Evolutionary conservation across 768 basidiomycete genomes (phyloP).

Genomic region (Phlegmacium glaucopus): DNA sequence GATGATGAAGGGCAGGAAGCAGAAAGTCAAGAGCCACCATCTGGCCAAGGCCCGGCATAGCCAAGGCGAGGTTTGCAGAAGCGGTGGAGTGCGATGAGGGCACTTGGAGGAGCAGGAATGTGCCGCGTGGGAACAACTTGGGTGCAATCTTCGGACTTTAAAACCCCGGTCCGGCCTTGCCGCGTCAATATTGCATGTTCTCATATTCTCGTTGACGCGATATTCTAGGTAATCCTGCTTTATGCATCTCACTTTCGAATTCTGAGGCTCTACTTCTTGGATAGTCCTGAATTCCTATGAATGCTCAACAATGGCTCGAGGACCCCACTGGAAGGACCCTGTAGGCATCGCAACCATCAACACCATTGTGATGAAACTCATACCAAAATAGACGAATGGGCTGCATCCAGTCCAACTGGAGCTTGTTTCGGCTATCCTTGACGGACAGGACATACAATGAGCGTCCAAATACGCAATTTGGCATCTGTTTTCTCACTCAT

Average conservation of each 20-base stretch:
- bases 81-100: too few relatives aligned
- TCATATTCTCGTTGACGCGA: neutral
- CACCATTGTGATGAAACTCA: slow-evolving; percentile 11
- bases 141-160: neutral
- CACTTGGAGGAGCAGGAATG: too few relatives aligned
- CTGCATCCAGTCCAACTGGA: slow-evolving; percentile 11
- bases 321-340: slow-evolving; percentile 9
- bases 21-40: too few relatives aligned
- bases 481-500: neutral
- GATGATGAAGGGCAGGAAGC: too few relatives aligned
- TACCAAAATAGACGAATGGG: slow-evolving; percentile 14
- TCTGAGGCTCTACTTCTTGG: neutral
- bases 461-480: slow-evolving; percentile 5
- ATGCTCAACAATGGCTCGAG: neutral
- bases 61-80: too few relatives aligned
- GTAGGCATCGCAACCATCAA: slow-evolving; percentile 9
- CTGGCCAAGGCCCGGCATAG: too few relatives aligned
- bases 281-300: neutral
- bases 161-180: neutral
- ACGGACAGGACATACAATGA: slow-evolving; percentile 13
- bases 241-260: neutral
- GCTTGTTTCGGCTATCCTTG: slow-evolving; percentile 9
- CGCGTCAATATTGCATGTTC: slow-evolving; percentile 1
- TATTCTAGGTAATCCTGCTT: too few relatives aligned
- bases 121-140: too few relatives aligned